Conservation (phyloP, 1,284 basidiomycete species). For the Ceratobasidium sp. region DNA sequence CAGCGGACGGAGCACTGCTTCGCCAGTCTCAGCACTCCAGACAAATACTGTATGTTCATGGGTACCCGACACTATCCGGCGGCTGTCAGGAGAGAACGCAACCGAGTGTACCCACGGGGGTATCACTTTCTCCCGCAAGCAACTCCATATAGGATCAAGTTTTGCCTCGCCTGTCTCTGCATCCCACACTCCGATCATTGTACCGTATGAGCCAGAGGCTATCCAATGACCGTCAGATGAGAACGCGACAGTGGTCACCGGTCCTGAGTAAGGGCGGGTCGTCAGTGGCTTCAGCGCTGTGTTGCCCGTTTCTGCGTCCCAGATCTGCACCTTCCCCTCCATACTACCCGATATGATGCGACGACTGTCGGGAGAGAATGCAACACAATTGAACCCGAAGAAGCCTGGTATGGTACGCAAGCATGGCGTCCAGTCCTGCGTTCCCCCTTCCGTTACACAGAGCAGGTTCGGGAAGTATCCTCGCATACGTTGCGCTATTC, state of each 20-base stretch:
- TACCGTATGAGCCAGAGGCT: neutral
- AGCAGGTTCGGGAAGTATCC: neutral
- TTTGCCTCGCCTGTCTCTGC: constrained; percentile 5
- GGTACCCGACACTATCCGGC: constrained; percentile 16
- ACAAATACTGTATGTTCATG: constrained; percentile 17
- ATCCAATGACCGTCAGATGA: neutral
- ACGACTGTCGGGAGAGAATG: constrained; percentile 21
- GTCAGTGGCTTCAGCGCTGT: neutral
- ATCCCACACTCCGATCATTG: constrained; percentile 5
- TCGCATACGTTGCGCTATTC: neutral
- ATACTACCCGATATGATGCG: neutral
- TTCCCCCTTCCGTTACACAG: neutral
- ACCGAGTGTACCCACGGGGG: neutral
- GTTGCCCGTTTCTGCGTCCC: neutral
- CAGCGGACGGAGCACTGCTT: neutral
- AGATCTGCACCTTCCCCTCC: constrained; percentile 2
- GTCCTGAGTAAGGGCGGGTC: neutral
- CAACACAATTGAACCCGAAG: constrained; percentile 15
- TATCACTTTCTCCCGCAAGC: neutral
- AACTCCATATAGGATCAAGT: neutral
- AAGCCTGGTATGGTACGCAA: neutral
- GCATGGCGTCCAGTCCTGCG: constrained; percentile 11
- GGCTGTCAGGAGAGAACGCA: constrained; percentile 30
- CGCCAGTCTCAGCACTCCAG: constrained; percentile 36
- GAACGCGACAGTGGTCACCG: neutral